Percentiles rank a stretch among this genome's conserved stretches.
These are phyloP conservation scores for Tetrahymena elliotti DNA, from an alignment of 73 alveolate genomes.

Conservation along the genomic window DNA sequence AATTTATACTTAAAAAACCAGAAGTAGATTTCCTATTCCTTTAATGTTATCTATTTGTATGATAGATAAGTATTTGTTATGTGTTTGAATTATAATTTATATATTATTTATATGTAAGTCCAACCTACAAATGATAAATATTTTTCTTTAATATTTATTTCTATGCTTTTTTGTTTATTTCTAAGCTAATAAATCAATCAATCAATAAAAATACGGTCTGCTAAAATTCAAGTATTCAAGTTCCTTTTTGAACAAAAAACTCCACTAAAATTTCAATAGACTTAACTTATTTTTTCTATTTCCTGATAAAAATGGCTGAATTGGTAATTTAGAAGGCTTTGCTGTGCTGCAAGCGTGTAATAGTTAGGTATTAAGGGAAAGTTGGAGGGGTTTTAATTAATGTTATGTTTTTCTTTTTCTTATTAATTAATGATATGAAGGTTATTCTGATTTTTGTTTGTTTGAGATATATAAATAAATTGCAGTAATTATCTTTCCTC, in stretches of 20 bases:
- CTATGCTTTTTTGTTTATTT: not conserved
- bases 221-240: not conserved
- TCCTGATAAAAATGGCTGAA: not conserved
- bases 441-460: not conserved
- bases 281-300: not conserved
- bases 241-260: not conserved
- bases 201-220: not conserved
- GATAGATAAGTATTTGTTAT: not conserved
- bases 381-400: not conserved
- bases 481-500: not conserved
- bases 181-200: not conserved
- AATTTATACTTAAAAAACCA: not conserved
- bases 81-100: not conserved
- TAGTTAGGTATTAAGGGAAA: not conserved
- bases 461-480: not conserved
- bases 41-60: not conserved
- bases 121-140: not conserved
- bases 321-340: not conserved
- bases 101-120: not conserved
- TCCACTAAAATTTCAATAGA: not conserved
- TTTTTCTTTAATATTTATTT: not conserved
- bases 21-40: not conserved
- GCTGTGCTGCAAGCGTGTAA: not conserved
- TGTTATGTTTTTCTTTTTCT: not conserved
- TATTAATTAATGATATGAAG: not conserved